Conservation (phyloP, 345 rosid species). For the Hibiscus syriacus region DNA sequence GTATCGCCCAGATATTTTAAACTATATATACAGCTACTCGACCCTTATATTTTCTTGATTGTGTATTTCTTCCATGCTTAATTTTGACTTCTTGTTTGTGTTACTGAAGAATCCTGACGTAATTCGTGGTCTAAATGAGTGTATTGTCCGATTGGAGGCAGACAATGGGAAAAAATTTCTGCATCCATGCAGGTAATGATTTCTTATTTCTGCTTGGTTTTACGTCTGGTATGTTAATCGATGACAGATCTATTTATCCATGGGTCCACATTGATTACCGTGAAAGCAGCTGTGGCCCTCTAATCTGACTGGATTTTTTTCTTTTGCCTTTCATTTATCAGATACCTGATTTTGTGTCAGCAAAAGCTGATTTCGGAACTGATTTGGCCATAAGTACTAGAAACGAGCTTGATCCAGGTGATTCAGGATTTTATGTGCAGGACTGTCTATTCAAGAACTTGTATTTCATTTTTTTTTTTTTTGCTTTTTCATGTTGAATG, state of each 20-base stretch:
- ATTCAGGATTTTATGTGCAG: constrained; percentile 3
- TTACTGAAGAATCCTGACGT: constrained; percentile 64
- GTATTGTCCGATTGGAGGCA: constrained; percentile 76
- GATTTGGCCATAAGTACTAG: constrained; percentile 78
- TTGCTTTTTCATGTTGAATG: not conserved
- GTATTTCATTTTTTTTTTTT: not conserved
- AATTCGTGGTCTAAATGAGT: constrained; percentile 77
- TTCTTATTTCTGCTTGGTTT: constrained; percentile 6
- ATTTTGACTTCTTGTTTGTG: constrained; percentile 4
- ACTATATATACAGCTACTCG: not conserved
- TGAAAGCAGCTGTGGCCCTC: not conserved
- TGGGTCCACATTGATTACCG: not conserved
- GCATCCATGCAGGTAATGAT: constrained; percentile 83
- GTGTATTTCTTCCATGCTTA: not conserved
- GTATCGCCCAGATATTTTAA: constrained; percentile 58
- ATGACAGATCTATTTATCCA: not conserved
- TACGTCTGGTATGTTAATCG: not conserved
- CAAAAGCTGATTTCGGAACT: constrained; percentile 78
- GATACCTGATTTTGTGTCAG: constrained; percentile 80
- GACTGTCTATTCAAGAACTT: constrained; percentile 5
- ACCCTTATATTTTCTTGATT: not conserved
- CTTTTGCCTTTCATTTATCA: constrained; percentile 15
- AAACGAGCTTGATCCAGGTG: constrained; percentile 85
- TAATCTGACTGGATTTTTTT: constrained; percentile 4
- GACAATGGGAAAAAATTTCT: constrained; percentile 61